These are phyloP conservation scores for Taiozyma onychis DNA, from an alignment of 1,139 yeast species.

Conservation along the genomic window DNA sequence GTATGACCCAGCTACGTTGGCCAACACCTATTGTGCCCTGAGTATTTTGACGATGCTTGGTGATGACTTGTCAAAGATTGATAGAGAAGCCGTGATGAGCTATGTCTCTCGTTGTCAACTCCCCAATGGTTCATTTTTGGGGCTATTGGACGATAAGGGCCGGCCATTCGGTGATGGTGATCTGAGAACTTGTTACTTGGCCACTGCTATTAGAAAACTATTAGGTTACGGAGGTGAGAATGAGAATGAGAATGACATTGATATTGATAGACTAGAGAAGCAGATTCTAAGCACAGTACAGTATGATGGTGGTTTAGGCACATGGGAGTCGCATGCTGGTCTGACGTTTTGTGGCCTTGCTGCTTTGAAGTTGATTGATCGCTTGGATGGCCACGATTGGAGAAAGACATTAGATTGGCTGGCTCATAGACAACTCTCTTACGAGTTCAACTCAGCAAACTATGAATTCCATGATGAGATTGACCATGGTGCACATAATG, in stretches of 20 bases:
- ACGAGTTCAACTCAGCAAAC: constrained; percentile 18
- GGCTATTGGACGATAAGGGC: constrained; percentile 39
- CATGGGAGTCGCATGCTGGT: constrained; percentile 82
- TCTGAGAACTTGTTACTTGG: constrained; percentile 70
- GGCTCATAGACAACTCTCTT: constrained; percentile 53
- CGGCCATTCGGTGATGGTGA: constrained; percentile 61
- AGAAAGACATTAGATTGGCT: constrained; percentile 50
- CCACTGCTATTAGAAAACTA: constrained; percentile 54
- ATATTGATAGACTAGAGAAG: constrained; percentile 32
- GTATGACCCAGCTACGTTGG: constrained; percentile 57
- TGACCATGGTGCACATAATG: constrained; percentile 78
- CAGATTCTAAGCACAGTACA: constrained; percentile 42
- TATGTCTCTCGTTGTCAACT: constrained; percentile 53
- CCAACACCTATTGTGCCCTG: constrained; percentile 66
- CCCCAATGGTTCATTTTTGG: constrained; percentile 49
- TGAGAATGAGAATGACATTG: constrained; percentile 32
- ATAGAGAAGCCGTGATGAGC: constrained; percentile 40
- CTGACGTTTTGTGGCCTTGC: constrained; percentile 83
- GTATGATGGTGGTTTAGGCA: constrained; percentile 67
- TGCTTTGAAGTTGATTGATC: constrained; percentile 43
- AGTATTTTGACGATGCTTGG: constrained; percentile 43
- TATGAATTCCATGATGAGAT: constrained; percentile 21
- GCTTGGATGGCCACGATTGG: constrained; percentile 27
- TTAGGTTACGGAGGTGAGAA: constrained; percentile 29
- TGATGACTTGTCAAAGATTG: constrained; percentile 35